phyloP scores from a whole-genome alignment of 2,329 filamentous ascomycete genomes.

The Monilinia aucupariae region DNA sequence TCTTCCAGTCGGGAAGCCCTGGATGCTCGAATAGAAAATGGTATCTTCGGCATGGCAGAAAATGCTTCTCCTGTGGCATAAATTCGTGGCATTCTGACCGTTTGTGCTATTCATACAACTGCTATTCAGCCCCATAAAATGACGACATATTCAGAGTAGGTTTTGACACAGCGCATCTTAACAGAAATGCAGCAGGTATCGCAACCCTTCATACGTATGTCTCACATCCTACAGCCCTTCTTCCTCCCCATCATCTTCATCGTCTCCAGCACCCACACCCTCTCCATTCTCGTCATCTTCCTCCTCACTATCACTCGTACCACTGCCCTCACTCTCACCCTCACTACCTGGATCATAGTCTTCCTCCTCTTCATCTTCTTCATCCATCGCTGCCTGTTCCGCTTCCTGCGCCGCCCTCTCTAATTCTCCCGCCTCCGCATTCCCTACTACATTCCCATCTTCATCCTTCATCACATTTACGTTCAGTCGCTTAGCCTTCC shows the following conservation, averaged over 20 bases:
- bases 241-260: constrained; percentile 23
- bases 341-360: constrained; percentile 55
- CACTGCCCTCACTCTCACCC: constrained; percentile 35
- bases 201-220: not conserved
- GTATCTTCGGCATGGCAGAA: not conserved
- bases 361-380: constrained; percentile 60
- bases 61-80: no score
- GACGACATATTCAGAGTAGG: not conserved
- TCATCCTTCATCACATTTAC: constrained; percentile 47
- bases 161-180: not conserved
- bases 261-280: constrained; percentile 25
- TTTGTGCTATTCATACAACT: not conserved
- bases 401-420: constrained; percentile 35
- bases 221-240: constrained; percentile 8
- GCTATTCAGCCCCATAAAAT: not conserved
- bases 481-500: constrained; percentile 58
- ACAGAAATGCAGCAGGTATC: not conserved
- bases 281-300: constrained; percentile 40
- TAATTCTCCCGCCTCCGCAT: constrained; percentile 35
- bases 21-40: not conserved
- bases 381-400: constrained; percentile 45
- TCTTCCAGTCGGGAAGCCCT: no score
- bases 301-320: constrained; percentile 26
- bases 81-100: not conserved
- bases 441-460: constrained; percentile 38